Base-by-base conservation (phyloP, 2,329 filamentous ascomycete genomes). In the Ilyonectria mors-panacis region DNA sequence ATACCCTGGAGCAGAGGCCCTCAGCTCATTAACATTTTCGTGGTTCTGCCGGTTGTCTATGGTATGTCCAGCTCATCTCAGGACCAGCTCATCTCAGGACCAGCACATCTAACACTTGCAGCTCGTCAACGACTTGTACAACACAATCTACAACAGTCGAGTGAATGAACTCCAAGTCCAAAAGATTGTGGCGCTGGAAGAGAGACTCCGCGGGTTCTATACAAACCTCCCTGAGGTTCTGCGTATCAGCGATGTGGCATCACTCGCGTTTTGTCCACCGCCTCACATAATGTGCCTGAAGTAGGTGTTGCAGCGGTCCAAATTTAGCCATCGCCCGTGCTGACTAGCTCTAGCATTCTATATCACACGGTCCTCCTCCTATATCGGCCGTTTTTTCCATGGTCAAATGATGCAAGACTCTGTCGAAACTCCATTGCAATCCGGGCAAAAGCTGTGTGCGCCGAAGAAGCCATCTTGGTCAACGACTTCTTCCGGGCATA, bases 401-500 rank as follows among this genome's bases (percentile, higher is more conserved):
- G 44, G 44, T 47, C 44, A 19, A 23, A 19, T 21, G n/a, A 47
- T 19, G 21, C n/a, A 10, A 10, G 44, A 17, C 44, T 47, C n/a
- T 8, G n/a, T 47, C 44, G 21, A 19, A 10, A 47, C 10, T 17
- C 44, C 4, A 47, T 47, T 19, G n/a, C 44, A 10, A 47, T 47
- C 44, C n/a, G 21, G 44, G 44, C 44, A 6, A 19, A 23, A 47
- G 44, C n/a, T 10, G 44, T 47, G 7, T 47, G 44, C 21, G 44
- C 44, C 44, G 44, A 47, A 17, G 44, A 47, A 47, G 44, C 44
- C 12, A 17, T 47, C 6, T 17, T 47, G 9, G 44, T 19, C 21
- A 47, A 47, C 44, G 23, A 48, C 45, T 48, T 48, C 45, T 48
- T 48, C 23, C 17, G 23, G 19, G 45, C 45, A 48, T 48, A 48